Evolutionary conservation across 805 yeast species (phyloP), one percentile per base, ranked within the genome.

Genomic region (Pichia californica): DNA sequence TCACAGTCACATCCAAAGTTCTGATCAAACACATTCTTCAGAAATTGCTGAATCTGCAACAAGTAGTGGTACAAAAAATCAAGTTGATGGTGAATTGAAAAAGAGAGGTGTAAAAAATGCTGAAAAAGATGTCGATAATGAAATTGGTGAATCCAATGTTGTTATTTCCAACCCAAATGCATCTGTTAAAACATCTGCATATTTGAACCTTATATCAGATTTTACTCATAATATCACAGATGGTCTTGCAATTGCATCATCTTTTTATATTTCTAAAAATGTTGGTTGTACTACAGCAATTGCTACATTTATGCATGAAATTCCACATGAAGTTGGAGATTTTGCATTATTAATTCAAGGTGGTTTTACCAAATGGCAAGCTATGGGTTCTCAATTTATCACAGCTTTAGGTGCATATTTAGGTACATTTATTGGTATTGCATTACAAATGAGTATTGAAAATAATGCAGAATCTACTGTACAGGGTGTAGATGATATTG

Each of bases 291-390:
- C 83, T 2, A 81, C 89, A 0, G 75, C 83, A 19, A 62, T 83
- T 30, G 86, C 89, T 1, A 81, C 83, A 25, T 71, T 83, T 48
- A 73, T 81, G 61, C 93, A 84, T 58, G 93, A 84, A 58, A 74
- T 83, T 38, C 93, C 93, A 6, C 93, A 84, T 57, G 88, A 83
- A 56, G 74, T 84, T 48, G 89, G 91, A 38, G 93, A 84, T 56
- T 84, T 80, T 62, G 89, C 88, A 0, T 64, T 84, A 21, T 64
- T 84, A 47, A 73, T 81, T 48, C 78, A 79, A 53, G 81, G 81
- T 19, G 91, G 91, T 0, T 74, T 79, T 51, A 68, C 84, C 18
- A 78, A 78, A 60, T 62, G 76, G 60, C 77, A 77, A 49, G 88
- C 87, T 2, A 69, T 81, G 71, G 70, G 69, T 41, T 77, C 85